These are phyloP conservation scores for Raddia guianensis DNA, from an alignment of 176 grass and related monocot species.

Conservation along the genomic window DNA sequence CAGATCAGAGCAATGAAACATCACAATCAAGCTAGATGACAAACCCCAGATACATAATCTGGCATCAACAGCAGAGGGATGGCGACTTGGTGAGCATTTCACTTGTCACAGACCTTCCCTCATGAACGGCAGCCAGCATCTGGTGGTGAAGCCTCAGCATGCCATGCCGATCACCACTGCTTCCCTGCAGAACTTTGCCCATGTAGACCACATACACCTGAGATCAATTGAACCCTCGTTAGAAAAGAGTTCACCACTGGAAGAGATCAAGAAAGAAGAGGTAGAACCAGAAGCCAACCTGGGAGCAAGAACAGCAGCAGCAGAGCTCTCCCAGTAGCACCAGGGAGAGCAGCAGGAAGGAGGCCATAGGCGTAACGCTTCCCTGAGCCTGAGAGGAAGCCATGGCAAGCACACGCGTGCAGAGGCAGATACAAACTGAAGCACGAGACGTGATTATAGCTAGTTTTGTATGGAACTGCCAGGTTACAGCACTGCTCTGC, in stretches of 20 bases:
- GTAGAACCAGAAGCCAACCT: conserved; percentile 26
- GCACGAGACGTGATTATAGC: not conserved
- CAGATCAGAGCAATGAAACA: not conserved
- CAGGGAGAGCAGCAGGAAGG: conserved; percentile 30
- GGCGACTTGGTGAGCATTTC: too few species aligned
- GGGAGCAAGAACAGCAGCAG: conserved; percentile 31
- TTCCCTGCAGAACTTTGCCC: conserved; percentile 41
- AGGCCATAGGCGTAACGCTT: conserved; percentile 11
- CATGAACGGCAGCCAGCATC: conserved; percentile 69
- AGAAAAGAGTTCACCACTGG: not conserved
- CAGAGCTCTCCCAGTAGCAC: conserved; percentile 23
- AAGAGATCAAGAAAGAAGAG: conserved; percentile 7
- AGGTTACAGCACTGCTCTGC: not conserved
- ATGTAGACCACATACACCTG: conserved; percentile 76
- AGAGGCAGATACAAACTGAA: not conserved
- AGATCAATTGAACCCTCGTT: not conserved
- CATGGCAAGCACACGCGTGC: not conserved
- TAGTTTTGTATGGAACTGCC: conserved; percentile 17
- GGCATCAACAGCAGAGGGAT: not conserved
- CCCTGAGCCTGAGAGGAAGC: conserved; percentile 31
- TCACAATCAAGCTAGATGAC: not conserved
- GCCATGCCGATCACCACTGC: not conserved
- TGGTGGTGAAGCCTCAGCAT: conserved; percentile 55
- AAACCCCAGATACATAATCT: not conserved
- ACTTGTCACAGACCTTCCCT: conserved; percentile 55